phyloP scores from a whole-genome alignment of 345 rosid genomes.

The Firmiana major region DNA sequence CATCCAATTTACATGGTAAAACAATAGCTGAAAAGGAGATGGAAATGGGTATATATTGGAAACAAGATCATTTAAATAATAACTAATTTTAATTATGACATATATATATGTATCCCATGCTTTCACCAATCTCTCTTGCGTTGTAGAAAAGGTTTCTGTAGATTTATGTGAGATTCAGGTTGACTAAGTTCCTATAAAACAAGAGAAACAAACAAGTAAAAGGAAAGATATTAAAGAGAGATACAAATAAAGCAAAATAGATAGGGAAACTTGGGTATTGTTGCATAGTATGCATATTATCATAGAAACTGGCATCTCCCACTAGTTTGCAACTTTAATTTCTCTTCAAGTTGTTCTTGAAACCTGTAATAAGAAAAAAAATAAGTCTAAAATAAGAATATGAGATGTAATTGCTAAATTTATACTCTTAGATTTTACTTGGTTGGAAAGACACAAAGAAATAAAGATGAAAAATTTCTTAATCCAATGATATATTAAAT shows the following conservation, averaged over 20 bases:
- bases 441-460: too few relatives aligned
- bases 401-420: conserved; percentile 13
- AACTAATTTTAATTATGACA: background rate
- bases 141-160: conserved; percentile 15
- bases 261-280: background rate
- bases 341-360: conserved; percentile 63
- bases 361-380: conserved; percentile 46
- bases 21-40: background rate
- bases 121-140: conserved; percentile 13
- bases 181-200: conserved; percentile 23
- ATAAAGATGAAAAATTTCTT: too few relatives aligned
- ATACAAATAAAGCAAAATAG: conserved; percentile 16
- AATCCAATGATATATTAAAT: too few relatives aligned
- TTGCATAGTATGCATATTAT: conserved; percentile 22
- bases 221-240: conserved; percentile 17
- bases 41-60: background rate
- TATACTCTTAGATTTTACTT: background rate
- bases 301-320: conserved; percentile 31
- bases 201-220: conserved; percentile 20
- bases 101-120: conserved; percentile 1
- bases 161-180: conserved; percentile 21
- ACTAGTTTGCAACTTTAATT: conserved; percentile 19
- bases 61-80: background rate
- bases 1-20: background rate
- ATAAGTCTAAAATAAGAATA: background rate